Evolutionary conservation across 495 filamentous ascomycete species (phyloP).

Genomic region (Hypoxylon rickii): DNA sequence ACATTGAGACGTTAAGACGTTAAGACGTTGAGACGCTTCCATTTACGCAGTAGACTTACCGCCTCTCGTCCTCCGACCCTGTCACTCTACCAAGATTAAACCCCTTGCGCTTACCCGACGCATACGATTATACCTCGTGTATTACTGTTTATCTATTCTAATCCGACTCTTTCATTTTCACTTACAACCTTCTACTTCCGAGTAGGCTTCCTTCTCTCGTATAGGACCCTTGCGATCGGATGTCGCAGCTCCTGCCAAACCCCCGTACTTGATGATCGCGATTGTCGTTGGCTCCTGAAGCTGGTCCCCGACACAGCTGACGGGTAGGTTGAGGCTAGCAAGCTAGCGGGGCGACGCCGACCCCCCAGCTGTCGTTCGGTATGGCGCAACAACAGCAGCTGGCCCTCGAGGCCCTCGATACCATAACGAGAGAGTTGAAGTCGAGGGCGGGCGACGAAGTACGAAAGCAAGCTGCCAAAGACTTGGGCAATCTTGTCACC

Average conservation of each 20-base stretch:
- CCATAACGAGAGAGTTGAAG: constrained; percentile 40
- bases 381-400: constrained; percentile 43
- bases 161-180: neutral
- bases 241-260: constrained; percentile 16
- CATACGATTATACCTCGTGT: no score
- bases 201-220: neutral
- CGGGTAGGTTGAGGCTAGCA: neutral
- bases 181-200: neutral
- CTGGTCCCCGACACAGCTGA: constrained; percentile 35
- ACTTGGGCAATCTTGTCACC: constrained; percentile 41
- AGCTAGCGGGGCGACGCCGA: constrained; percentile 1
- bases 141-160: no score
- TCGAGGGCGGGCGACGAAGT: constrained; percentile 42
- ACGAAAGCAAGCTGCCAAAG: constrained; percentile 37
- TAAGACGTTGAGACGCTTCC: no score
- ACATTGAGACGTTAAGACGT: no score
- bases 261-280: constrained; percentile 28
- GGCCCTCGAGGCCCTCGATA: constrained; percentile 42
- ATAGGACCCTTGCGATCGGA: constrained; percentile 20
- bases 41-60: no score
- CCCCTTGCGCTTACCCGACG: no score
- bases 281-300: constrained; percentile 28
- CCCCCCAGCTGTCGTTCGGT: constrained; percentile 7
- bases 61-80: neutral
- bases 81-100: no score